Base-by-base conservation (phyloP, 2,329 filamentous ascomycete species). In the Ophiocordyceps camponoti-floridani region DNA sequence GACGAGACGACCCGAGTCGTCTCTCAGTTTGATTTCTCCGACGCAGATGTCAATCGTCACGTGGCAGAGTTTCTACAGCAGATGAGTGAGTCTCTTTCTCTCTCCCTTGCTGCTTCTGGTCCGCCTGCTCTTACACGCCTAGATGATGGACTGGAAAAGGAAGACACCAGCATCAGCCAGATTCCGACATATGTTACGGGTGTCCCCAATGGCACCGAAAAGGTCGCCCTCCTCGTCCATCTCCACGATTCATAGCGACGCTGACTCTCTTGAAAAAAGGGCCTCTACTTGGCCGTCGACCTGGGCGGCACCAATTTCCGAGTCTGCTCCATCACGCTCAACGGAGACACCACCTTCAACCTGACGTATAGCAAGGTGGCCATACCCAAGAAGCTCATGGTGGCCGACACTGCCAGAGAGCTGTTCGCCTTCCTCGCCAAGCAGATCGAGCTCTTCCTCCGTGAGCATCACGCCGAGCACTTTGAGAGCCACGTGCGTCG, bases 301-400 rank as follows among this genome's bases (percentile, higher is more conserved):
- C 75, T 98, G n/a, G 91, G 91, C 49, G 91, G 91, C 55, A 98
- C 91, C 51, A 98, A 98, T 68, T 94, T 96, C 65, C 83, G 91
- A 54, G 91, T 98, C 56, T 98, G 91, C 68, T 95, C 89, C 40
- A 83, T 98, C 56, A 76, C 84, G 54, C 72, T 98, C 48, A 88
- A 94, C 59, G 91, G 91, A 57, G 86, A 96, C 66, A 88, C 82
- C 54, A 95, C 87, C 46, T 96, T 95, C 70, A 85, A 84, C 62
- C 76, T 96, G 54, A 93, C 83, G 44, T 93, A 86, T 67, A 85
- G 78, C 64, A 96, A 96, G 66, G 83, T 93, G 46, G 76, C 87
- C 49, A 93, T 98, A 47, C 91, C 91, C 8, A 81, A 78, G 52
- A 75, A 89, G 52, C 71, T 96, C 58, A 96, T 96, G 91, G 75